Base-by-base conservation (phyloP, 345 rosid species). In the Reutealis trisperma region DNA sequence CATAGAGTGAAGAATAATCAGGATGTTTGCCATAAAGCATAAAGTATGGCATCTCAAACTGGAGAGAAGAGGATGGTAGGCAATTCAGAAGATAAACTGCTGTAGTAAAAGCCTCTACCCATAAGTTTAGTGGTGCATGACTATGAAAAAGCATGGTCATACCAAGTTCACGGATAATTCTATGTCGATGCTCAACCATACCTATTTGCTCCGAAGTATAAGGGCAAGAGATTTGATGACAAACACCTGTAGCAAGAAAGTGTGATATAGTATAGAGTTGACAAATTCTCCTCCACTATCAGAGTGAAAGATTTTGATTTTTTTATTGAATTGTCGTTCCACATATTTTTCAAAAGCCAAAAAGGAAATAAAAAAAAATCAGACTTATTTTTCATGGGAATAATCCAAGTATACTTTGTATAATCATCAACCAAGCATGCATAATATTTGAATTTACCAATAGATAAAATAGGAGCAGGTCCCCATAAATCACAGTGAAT, bases 341-440 rank as follows among this genome's bases (percentile, higher is more conserved):
- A 71, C 74, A 49, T 52, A 71, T 27, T 55, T 11, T 18, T 71
- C 75, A 71, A 71, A 71, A 1, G 49, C 75, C 55, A 54, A 55
- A 24, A 8, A 71, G 0, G 75, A 45, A 70, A 0, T 27, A 12
- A 0, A 19, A 49, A 45, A 27, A 70, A 70, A 51, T 70, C 74
- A 49, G 7, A 70, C 14, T 70, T 70, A 0, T 52, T 22, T 13
- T 16, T 14, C 14, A 70, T 30, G 2, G 74, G 74, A 6, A 70
- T 71, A n/a, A 71, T 54, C 62, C 64, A 71, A 8, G 63, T 30
- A 21, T 71, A 71, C 27, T 71, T 71, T 8, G 63, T 1, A 24
- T 30, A 71, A 12, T 71, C 75, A 71, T 71, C 64, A 19, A 72
- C 65, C 11, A 60, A 60, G 10, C 63, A 60, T 3, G 63, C 30